Percentiles rank a stretch among this genome's conserved stretches.
Evolutionary conservation across 2,329 filamentous ascomycete species (phyloP).

Genomic region (Fusarium verrucosum): DNA sequence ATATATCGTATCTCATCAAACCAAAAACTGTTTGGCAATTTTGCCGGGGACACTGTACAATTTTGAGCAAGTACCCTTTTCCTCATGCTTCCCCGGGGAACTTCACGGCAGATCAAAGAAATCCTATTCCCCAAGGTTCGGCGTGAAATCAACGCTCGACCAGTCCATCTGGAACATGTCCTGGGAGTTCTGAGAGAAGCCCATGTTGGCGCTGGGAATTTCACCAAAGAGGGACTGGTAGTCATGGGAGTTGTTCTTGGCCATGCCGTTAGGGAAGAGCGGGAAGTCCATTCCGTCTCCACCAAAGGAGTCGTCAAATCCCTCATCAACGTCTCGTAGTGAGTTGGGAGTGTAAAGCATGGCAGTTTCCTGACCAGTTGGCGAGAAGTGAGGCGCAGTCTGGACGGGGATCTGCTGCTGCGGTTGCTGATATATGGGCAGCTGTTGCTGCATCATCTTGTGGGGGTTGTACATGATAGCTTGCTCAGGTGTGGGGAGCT

Average conservation of each 20-base stretch:
- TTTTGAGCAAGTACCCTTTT: slow-evolving; percentile 31
- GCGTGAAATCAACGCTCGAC: slow-evolving; percentile 48
- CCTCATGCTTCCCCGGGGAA: slow-evolving; percentile 1
- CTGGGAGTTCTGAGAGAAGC: slow-evolving; percentile 62
- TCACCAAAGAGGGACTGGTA: slow-evolving; percentile 61
- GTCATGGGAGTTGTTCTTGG: slow-evolving; percentile 42
- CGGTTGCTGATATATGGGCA: slow-evolving; percentile 48
- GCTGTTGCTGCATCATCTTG: slow-evolving; percentile 56
- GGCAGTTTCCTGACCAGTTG: slow-evolving; percentile 71
- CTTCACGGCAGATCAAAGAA: not conserved
- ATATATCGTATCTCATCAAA: slow-evolving; percentile 41
- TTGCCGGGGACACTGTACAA: slow-evolving; percentile 35
- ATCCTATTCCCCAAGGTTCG: slow-evolving; percentile 47
- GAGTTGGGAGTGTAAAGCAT: slow-evolving; percentile 76
- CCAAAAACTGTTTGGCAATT: slow-evolving; percentile 30
- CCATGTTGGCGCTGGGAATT: slow-evolving; percentile 60
- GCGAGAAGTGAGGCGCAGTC: slow-evolving; percentile 68
- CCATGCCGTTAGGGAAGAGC: slow-evolving; percentile 61
- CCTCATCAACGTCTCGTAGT: slow-evolving; percentile 70
- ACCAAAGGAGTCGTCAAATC: slow-evolving; percentile 65
- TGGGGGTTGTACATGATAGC: slow-evolving; percentile 50
- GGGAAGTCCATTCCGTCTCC: slow-evolving; percentile 68
- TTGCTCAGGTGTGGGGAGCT: slow-evolving; percentile 50
- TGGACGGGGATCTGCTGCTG: slow-evolving; percentile 41
- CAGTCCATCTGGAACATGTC: slow-evolving; percentile 61